Evolutionary conservation across 192 early-diverging fungal genomes (phyloP).

Genomic region (Coemansia sp.): DNA sequence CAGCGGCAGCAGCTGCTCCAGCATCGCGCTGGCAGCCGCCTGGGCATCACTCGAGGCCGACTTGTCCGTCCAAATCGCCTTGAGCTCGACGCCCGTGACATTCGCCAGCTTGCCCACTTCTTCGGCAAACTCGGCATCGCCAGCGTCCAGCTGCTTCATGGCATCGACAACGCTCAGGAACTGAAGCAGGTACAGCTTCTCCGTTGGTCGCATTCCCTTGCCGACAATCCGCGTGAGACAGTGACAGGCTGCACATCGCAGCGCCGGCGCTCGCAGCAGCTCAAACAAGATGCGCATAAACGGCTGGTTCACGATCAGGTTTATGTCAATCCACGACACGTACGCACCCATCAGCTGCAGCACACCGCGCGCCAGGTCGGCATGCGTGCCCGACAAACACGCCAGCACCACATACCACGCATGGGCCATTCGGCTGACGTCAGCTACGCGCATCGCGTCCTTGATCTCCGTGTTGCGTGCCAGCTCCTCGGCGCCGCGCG

Average conservation of each 20-base stretch:
- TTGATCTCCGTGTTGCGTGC: slow-evolving; percentile 80
- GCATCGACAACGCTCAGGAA: slow-evolving; percentile 50
- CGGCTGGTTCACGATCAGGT: slow-evolving; percentile 76
- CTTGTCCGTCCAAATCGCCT: slow-evolving; percentile 39
- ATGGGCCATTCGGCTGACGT: slow-evolving; percentile 66
- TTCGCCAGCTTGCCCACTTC: slow-evolving; percentile 42
- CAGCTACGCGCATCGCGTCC: slow-evolving; percentile 82
- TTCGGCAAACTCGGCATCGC: slow-evolving; percentile 44
- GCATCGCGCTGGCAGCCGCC: slow-evolving; percentile 56
- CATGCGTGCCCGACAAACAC: slow-evolving; percentile 51
- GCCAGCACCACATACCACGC: slow-evolving; percentile 74
- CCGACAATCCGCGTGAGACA: slow-evolving; percentile 81
- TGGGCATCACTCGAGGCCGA: slow-evolving; percentile 27
- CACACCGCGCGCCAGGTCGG: slow-evolving; percentile 60
- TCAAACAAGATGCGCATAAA: slow-evolving; percentile 75
- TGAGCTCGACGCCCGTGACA: slow-evolving; percentile 38
- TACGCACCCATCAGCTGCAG: slow-evolving; percentile 79
- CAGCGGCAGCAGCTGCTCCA: slow-evolving; percentile 73
- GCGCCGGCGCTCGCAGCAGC: slow-evolving; percentile 56
- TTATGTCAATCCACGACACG: slow-evolving; percentile 96
- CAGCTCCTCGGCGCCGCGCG: slow-evolving; percentile 61
- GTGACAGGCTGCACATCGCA: slow-evolving; percentile 72
- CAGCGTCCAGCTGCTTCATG: slow-evolving; percentile 35
- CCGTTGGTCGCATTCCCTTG: slow-evolving; percentile 89
- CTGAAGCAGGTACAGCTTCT: slow-evolving; percentile 85